Base-by-base conservation (phyloP, 140 eudicot species). In the Anethum foeniculum region DNA sequence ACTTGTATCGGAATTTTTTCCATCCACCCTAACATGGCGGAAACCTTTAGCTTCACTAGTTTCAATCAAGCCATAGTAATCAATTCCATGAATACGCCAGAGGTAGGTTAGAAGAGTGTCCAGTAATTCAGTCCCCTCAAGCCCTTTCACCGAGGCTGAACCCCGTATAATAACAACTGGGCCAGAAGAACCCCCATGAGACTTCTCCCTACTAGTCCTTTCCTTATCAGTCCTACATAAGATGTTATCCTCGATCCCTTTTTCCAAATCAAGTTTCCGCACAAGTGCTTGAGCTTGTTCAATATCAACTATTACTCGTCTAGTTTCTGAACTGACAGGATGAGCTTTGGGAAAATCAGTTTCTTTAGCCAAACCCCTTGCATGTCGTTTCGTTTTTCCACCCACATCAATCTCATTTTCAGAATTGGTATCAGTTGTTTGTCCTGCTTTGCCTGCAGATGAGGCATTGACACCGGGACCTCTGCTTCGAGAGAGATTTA, bases 31-130 rank as follows among this genome's bases (percentile, higher is more conserved):
- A 47, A 93, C 89, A 91, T 93, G 99, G 30, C 98, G 87, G 60
- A 91, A 86, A 78, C 97, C 98, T 84, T 93, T 96, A 36, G 98
- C 86, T 49, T 96, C 99, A 76, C 80, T 83, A 49, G 90, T 84
- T 86, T 96, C 98, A 48, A 82, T 49, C 90, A 93, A 41, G 49
- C 98, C 98, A 82, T 96, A 96, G 78, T 93, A 93, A 86, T 96
- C 99, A 75, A 96, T 52, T 23, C 99, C 97, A 79, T 96, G 99
- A 84, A 96, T 86, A 75, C 98, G 97, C 93, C 93, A 96, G 6
- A 96, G 92, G 64, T 96, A 96, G 43, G 99, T 96, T 21, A 96
- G 71, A 78, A 96, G 96, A 9, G 98, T 93, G 88, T 96, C 99
- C 12, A 96, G 92, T 68, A 96, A 86, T 90, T 96, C 99, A 64